Evolutionary conservation across 2,329 filamentous ascomycete species (phyloP).

Genomic region (Zarea fungicola): DNA sequence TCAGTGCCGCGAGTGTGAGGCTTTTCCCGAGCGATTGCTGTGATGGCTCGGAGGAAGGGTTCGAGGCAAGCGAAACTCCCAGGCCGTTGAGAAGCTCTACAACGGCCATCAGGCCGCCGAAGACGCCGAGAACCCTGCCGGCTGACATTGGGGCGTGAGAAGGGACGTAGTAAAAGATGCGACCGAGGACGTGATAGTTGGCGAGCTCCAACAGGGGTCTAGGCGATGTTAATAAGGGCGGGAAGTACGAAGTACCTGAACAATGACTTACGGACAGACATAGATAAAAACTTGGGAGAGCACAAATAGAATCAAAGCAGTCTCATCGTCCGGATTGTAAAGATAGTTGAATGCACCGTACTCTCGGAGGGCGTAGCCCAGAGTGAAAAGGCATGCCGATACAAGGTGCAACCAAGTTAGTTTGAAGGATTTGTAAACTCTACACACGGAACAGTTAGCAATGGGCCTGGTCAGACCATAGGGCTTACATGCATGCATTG

Average conservation of each 20-base stretch:
- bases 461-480: too few relatives aligned
- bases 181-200: slow-evolving; percentile 59
- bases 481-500: slow-evolving; percentile 39
- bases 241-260: not conserved
- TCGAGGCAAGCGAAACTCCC: slow-evolving; percentile 36
- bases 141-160: slow-evolving; percentile 51
- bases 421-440: slow-evolving; percentile 47
- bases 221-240: not conserved
- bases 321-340: slow-evolving; percentile 21
- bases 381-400: slow-evolving; percentile 44
- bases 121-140: slow-evolving; percentile 38
- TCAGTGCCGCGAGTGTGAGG: slow-evolving; percentile 37
- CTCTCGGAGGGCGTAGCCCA: slow-evolving; percentile 49
- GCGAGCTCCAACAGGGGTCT: slow-evolving; percentile 57
- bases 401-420: slow-evolving; percentile 45
- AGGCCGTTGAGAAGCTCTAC: slow-evolving; percentile 44
- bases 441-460: slow-evolving; percentile 21
- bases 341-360: slow-evolving; percentile 45
- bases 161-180: slow-evolving; percentile 54
- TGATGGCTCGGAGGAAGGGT: slow-evolving; percentile 25
- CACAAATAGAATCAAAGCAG: slow-evolving; percentile 36
- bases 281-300: slow-evolving; percentile 35
- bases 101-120: slow-evolving; percentile 39
- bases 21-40: slow-evolving; percentile 30
- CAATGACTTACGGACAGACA: slow-evolving; percentile 31